Evolutionary conservation across 208 protist species (phyloP).

Genomic region (Trichomonas tenax): DNA sequence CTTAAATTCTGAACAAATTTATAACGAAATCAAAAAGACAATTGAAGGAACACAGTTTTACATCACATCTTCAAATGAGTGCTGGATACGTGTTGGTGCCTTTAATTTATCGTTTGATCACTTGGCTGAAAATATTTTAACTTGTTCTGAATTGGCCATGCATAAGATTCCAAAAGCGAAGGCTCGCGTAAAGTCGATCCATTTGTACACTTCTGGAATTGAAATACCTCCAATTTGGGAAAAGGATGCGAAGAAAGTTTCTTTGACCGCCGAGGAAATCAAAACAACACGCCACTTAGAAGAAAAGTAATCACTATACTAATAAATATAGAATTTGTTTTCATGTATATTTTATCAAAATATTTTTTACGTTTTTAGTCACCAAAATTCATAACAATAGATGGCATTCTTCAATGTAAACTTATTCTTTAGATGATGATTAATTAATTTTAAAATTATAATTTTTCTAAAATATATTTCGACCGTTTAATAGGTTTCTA

Average conservation of each 20-base stretch:
- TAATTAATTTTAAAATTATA: too few relatives aligned
- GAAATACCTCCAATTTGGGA: neutral
- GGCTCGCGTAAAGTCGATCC: neutral
- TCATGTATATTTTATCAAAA: neutral
- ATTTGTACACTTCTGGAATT: neutral
- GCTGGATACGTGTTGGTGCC: neutral
- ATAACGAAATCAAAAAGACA: neutral
- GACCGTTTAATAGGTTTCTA: too few relatives aligned
- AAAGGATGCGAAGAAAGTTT: neutral
- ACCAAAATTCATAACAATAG: too few relatives aligned
- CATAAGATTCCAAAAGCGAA: neutral
- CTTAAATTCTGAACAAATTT: neutral
- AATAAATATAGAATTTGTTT: neutral
- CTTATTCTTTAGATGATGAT: too few relatives aligned
- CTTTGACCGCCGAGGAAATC: neutral
- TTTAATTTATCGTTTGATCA: slow-evolving; percentile 2
- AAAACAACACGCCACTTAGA: neutral
- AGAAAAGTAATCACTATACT: neutral
- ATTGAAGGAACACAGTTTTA: neutral
- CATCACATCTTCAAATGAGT: neutral
- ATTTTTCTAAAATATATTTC: too few relatives aligned
- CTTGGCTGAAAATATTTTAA: neutral
- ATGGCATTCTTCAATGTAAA: too few relatives aligned
- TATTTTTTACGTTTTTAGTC: neutral
- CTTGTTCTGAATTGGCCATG: neutral